phyloP scores from a whole-genome alignment of 257 asterid species.

The Scutellaria galericulata region DNA sequence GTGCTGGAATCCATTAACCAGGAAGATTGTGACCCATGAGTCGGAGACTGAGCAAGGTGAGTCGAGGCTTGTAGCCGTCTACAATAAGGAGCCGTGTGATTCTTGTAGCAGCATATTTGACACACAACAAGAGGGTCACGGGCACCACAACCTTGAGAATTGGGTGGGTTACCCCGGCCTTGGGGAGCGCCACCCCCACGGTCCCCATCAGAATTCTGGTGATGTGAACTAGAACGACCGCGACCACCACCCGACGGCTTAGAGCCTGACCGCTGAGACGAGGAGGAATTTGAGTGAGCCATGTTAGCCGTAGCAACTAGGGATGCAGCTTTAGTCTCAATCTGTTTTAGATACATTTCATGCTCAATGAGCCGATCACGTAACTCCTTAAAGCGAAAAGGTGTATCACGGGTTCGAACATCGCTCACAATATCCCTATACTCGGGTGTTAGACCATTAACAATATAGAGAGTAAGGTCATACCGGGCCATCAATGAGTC shows the following conservation, averaged over 20 bases:
- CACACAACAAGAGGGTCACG: neutral
- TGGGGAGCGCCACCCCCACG: no score
- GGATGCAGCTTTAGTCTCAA: neutral
- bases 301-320: neutral
- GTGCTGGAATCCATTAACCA: neutral
- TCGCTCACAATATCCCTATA: neutral
- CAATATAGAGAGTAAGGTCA: neutral
- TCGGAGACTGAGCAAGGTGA: neutral
- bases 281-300: neutral
- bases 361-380: neutral
- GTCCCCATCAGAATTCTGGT: neutral
- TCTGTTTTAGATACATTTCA: neutral
- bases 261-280: fast-evolving
- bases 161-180: neutral
- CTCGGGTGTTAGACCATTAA: neutral
- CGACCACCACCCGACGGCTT: neutral
- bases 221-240: neutral
- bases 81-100: neutral
- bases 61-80: neutral
- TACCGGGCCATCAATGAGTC: neutral
- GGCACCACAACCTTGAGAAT: neutral
- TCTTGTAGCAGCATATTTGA: neutral
- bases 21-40: neutral
- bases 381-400: neutral
- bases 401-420: neutral